A percentile compares a stretch with the other conserved stretches of the same genome.
Evolutionary conservation across 352 stramenopile species (phyloP).

Genomic region (Phytophthora cajani): DNA sequence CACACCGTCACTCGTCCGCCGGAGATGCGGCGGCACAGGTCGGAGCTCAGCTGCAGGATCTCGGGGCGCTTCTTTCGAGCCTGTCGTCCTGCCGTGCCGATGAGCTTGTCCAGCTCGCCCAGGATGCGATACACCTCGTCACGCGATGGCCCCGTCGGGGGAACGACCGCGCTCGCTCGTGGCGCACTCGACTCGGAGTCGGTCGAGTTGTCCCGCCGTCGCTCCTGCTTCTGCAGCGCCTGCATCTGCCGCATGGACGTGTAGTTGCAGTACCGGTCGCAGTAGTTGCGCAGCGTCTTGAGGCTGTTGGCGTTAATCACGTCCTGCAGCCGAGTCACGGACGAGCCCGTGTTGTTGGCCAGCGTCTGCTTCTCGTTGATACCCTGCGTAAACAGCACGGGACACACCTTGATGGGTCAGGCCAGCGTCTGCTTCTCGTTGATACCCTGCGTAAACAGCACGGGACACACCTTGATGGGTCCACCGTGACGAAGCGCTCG

Average conservation of each 20-base stretch:
- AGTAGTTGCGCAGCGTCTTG: conserved; percentile 70
- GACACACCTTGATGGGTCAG: conserved; percentile 68
- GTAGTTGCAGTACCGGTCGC: conserved; percentile 83
- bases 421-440: conserved; percentile 94
- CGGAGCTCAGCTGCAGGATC: conserved; percentile 86
- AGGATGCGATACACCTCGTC: conserved; percentile 69
- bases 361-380: conserved; percentile 95
- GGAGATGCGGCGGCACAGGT: conserved; percentile 82
- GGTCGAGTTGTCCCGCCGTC: conserved; percentile 19
- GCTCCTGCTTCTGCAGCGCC: conserved; percentile 33
- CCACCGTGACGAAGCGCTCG: conserved; percentile 59
- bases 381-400: conserved; percentile 87
- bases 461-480: conserved; percentile 72
- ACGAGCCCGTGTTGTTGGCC: conserved; percentile 88
- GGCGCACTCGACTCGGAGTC: conserved; percentile 1
- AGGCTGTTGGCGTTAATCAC: conserved; percentile 85
- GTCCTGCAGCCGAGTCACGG: conserved; percentile 79
- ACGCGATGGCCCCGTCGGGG: conserved; percentile 35
- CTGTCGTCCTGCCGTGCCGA: conserved; percentile 66
- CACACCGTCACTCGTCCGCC: conserved; percentile 95
- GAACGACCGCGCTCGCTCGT: conserved; percentile 2
- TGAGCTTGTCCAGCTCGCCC: conserved; percentile 72
- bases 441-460: conserved; percentile 91
- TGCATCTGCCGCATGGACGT: conserved; percentile 49
- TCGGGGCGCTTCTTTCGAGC: conserved; percentile 85